Conservation (phyloP, 2,329 filamentous ascomycete species). For the Fusarium abutilonis region DNA sequence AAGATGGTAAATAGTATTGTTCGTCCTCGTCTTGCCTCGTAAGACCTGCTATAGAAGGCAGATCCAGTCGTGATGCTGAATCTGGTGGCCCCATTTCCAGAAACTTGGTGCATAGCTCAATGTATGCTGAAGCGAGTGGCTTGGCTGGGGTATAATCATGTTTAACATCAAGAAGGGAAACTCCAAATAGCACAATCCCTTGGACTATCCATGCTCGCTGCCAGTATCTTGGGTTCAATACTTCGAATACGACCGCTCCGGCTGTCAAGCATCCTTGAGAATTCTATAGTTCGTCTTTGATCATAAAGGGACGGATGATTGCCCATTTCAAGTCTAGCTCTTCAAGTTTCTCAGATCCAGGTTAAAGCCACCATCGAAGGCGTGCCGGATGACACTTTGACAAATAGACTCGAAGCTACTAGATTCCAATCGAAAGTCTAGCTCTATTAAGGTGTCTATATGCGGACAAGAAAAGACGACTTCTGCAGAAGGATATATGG, state of each 20-base stretch:
- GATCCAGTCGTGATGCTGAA: not conserved
- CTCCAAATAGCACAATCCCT: constrained; percentile 2
- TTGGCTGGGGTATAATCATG: constrained; percentile 3
- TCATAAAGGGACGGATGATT: not conserved
- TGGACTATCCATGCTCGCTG: constrained; percentile 14
- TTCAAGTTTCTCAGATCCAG: too few species aligned
- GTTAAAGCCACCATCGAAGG: not conserved
- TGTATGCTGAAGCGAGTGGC: constrained; percentile 5
- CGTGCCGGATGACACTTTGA: not conserved
- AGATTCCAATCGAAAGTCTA: not conserved
- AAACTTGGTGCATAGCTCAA: not conserved
- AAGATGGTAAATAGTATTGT: not conserved
- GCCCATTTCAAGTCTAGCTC: not conserved
- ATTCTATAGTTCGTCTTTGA: not conserved
- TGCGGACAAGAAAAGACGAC: constrained; percentile 4
- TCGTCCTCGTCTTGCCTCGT: fast-evolving
- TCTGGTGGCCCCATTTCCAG: fast-evolving
- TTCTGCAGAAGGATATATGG: not conserved
- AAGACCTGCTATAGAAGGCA: not conserved
- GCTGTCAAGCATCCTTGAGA: not conserved
- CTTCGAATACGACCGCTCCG: not conserved
- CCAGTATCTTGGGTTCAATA: not conserved
- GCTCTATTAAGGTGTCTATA: not conserved
- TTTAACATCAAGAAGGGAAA: not conserved
- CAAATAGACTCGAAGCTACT: not conserved